These are phyloP conservation scores for Fraxinus latifolia DNA, from an alignment of 305 asterid genomes.

Conservation along the genomic window DNA sequence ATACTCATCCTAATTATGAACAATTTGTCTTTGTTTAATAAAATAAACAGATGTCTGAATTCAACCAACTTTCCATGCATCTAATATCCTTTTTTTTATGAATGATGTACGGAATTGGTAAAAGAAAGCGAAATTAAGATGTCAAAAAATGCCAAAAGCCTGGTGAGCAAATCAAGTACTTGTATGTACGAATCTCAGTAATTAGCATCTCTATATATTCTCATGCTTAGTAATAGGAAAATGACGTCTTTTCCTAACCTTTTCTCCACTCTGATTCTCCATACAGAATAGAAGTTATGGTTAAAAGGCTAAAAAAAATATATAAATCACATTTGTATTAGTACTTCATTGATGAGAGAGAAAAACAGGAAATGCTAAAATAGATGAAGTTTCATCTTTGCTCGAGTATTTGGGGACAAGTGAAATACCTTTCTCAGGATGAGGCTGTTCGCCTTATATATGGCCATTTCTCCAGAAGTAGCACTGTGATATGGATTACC, in stretches of 20 bases:
- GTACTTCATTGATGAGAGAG: background rate
- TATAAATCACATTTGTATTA: background rate
- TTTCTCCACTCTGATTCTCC: background rate
- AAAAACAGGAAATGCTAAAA: background rate
- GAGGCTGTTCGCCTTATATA: constrained; percentile 83
- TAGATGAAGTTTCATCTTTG: constrained; percentile 15
- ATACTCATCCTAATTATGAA: background rate
- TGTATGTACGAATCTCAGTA: background rate
- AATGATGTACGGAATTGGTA: constrained; percentile 8
- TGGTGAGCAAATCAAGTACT: background rate
- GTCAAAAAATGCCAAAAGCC: background rate
- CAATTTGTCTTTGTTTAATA: background rate
- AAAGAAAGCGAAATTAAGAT: background rate
- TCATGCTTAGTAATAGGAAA: background rate
- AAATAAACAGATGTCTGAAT: background rate
- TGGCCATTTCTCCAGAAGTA: constrained; percentile 98
- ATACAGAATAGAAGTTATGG: background rate
- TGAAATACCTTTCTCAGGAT: constrained; percentile 73
- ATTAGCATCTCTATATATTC: background rate
- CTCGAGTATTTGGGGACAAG: constrained; percentile 5
- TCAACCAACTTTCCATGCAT: background rate
- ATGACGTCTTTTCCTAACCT: background rate
- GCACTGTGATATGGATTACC: constrained; percentile 99
- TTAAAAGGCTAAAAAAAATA: background rate
- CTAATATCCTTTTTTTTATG: background rate